These are phyloP conservation scores for Penicillium sp. DNA, from an alignment of 2,329 filamentous ascomycete species.

Conservation along the genomic window DNA sequence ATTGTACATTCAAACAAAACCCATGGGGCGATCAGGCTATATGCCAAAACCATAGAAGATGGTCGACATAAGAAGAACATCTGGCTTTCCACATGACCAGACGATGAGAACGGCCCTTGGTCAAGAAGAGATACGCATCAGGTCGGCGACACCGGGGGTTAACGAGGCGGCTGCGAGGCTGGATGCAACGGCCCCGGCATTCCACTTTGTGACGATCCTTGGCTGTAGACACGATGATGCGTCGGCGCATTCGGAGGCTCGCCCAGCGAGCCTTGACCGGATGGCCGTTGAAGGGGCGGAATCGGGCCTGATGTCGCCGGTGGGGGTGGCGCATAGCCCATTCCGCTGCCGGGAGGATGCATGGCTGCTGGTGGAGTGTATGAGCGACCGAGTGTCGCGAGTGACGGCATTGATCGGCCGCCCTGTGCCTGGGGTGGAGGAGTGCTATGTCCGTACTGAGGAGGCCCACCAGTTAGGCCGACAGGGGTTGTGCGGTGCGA, in stretches of 20 bases:
- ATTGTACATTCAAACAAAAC: slow-evolving; percentile 16
- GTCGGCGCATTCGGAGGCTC: slow-evolving; percentile 24
- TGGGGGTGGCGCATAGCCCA: slow-evolving; percentile 31
- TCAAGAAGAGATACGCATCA: neutral
- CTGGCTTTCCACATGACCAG: neutral
- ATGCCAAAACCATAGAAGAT: slow-evolving; percentile 4
- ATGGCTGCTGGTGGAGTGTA: slow-evolving; percentile 41
- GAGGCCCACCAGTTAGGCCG: slow-evolving; percentile 24
- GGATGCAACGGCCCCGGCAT: slow-evolving; percentile 27
- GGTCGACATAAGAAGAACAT: neutral
- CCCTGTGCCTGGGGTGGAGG: slow-evolving; percentile 33
- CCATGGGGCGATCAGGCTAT: slow-evolving; percentile 6
- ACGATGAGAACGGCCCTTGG: neutral
- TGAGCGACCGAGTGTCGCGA: slow-evolving; percentile 33
- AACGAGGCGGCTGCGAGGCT: slow-evolving; percentile 28
- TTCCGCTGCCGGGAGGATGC: slow-evolving; percentile 29
- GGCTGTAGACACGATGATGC: slow-evolving; percentile 41
- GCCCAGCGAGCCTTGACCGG: slow-evolving; percentile 23
- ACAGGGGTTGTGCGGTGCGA: slow-evolving; percentile 33
- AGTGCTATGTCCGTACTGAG: slow-evolving; percentile 33
- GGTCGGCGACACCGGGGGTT: neutral
- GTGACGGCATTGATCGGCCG: slow-evolving; percentile 27
- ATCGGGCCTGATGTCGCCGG: slow-evolving; percentile 22
- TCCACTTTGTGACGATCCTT: slow-evolving; percentile 32
- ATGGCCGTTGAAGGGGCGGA: slow-evolving; percentile 27